phyloP scores from a whole-genome alignment of 164 flowering plant species.

The Nymphaea colorata region DNA sequence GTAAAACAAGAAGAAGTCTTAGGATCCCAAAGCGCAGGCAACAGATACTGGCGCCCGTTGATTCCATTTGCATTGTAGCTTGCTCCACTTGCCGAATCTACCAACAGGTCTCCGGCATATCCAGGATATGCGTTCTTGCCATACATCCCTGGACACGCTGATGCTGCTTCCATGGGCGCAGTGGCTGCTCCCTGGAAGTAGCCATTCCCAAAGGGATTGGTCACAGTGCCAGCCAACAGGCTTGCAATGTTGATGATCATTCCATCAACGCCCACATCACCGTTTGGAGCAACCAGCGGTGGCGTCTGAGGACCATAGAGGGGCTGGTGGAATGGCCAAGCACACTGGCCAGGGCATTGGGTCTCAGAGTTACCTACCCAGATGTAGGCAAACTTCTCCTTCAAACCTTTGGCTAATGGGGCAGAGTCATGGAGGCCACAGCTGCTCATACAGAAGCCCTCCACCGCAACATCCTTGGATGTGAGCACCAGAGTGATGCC shows the following conservation, averaged over 20 bases:
- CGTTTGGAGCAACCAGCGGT: conserved; percentile 64
- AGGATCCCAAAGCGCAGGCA: conserved; percentile 93
- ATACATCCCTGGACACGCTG: conserved; percentile 67
- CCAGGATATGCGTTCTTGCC: conserved; percentile 80
- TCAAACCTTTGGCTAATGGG: neutral
- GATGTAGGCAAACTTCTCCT: conserved; percentile 14
- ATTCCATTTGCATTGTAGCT: conserved; percentile 71
- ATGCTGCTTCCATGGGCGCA: conserved; percentile 72
- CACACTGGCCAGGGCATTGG: conserved; percentile 52
- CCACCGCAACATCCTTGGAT: conserved; percentile 28
- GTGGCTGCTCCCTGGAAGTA: conserved; percentile 57
- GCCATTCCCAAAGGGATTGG: conserved; percentile 65
- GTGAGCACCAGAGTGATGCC: conserved; percentile 24
- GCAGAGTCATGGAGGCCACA: conserved; percentile 35
- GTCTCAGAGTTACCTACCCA: conserved; percentile 51
- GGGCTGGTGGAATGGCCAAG: conserved; percentile 76
- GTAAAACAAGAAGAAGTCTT: conserved; percentile 39
- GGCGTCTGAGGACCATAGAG: conserved; percentile 73
- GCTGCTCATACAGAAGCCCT: conserved; percentile 32
- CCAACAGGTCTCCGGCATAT: conserved; percentile 48
- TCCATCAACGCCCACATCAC: conserved; percentile 79
- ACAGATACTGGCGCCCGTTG: conserved; percentile 45
- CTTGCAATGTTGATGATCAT: conserved; percentile 78
- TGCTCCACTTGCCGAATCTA: conserved; percentile 47
- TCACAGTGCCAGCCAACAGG: conserved; percentile 59